Base-by-base conservation (phyloP, 441 rosid species). In the Bruguiera hainesii region DNA sequence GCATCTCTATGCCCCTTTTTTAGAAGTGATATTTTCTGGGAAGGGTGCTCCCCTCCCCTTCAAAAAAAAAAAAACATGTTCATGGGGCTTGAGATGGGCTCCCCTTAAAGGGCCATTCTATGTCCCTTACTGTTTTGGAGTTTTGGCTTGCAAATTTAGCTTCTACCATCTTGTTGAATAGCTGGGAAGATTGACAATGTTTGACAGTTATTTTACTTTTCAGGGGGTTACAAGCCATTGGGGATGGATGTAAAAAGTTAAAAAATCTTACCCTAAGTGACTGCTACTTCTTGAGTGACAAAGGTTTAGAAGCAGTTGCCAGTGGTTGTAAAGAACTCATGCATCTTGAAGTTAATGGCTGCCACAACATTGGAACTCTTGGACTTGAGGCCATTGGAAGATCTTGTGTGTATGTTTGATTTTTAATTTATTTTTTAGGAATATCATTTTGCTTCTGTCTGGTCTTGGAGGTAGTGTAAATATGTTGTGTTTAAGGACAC, bases 341-440 rank as follows among this genome's bases (percentile, higher is more conserved):
- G 16, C 92, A 86, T 83, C 86, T 93, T 65, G 96, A 93, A 73
- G 81, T 93, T 64, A 90, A 90, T 81, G 98, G 98, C 56, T 90
- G 98, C 80, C 96, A 89, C 81, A 84, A 85, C 74, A 89, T 93
- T 66, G 96, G 97, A 62, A 89, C 96, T 28, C 33, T 68, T 46
- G 98, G 98, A 72, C 60, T 93, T 74, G 94, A 81, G 78, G 86
- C 94, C 52, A 71, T 93, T 69, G 97, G 98, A 76, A 81, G 52
- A 81, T 86, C 76, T 71, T 93, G 98, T 91, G 68, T 52, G 98
- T 93, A 81, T 60, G 76, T 75, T 5, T 55, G 25, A 23, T 74
- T 19, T 28, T 25, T 52, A 1, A n/a, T 48, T 31, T 8, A n/a
- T 42, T 42, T 26, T 25, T 56, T 31, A 42, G 18, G 16, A 39